Evolutionary conservation across 2,329 filamentous ascomycete species (phyloP).

Genomic region (Thermothelomyces thermophilus): DNA sequence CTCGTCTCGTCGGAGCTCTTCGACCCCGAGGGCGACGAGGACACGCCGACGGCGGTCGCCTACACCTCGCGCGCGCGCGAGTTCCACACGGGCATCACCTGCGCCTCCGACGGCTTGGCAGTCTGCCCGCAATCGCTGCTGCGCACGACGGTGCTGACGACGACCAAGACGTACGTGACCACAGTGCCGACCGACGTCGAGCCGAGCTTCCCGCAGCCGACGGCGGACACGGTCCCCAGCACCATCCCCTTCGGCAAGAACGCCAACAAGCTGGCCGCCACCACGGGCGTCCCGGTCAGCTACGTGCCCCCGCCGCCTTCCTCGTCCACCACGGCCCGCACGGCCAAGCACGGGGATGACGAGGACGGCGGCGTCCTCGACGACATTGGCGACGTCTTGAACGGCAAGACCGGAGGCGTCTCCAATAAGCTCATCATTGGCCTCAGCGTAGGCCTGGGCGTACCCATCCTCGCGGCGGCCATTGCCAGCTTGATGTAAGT

Average conservation of each 20-base stretch:
- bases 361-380: conserved; percentile 1
- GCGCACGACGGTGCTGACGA: conserved; percentile 35
- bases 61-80: too few species aligned
- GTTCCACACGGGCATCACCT: conserved; percentile 39
- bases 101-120: conserved; percentile 35
- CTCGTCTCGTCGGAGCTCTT: conserved; percentile 36
- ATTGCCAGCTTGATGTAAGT: conserved; percentile 30
- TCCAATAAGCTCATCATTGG: conserved; percentile 43
- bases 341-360: background rate
- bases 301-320: conserved; percentile 35
- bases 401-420: conserved; percentile 30
- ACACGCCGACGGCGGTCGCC: too few species aligned
- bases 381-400: conserved; percentile 15
- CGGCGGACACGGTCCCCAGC: conserved; percentile 27
- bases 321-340: background rate
- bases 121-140: conserved; percentile 48
- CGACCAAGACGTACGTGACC: conserved; percentile 36
- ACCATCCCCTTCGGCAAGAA: conserved; percentile 38
- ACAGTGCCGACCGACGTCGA: conserved; percentile 34
- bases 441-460: conserved; percentile 40
- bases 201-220: conserved; percentile 36
- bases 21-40: conserved; percentile 28
- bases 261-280: conserved; percentile 32
- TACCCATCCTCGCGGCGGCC: conserved; percentile 33
- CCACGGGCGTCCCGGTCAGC: conserved; percentile 39